Conservation (phyloP, 140 eudicot species). For the Senecio squalidus region DNA sequence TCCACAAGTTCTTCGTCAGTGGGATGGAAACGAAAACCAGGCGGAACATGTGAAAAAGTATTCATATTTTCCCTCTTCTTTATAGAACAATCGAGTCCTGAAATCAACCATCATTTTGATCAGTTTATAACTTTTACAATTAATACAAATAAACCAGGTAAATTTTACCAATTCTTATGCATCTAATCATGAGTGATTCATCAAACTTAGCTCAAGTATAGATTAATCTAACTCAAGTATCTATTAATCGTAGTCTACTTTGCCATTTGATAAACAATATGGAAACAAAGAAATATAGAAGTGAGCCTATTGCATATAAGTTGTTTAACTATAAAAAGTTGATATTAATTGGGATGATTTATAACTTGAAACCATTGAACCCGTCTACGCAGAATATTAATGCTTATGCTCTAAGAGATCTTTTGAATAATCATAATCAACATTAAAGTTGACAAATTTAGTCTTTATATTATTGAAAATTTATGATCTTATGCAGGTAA, state of each 20-base stretch:
- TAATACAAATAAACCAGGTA: not conserved
- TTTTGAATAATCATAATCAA: not conserved
- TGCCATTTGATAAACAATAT: not conserved
- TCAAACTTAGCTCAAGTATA: no score
- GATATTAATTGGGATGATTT: no score
- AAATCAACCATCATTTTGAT: conserved; percentile 13
- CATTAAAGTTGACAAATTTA: not conserved
- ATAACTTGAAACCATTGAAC: not conserved
- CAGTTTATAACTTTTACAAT: conserved; percentile 13
- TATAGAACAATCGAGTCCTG: conserved; percentile 22
- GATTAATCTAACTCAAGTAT: not conserved
- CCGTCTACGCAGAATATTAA: not conserved
- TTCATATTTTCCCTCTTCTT: conserved; percentile 32
- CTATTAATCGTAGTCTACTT: not conserved
- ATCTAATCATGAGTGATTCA: not conserved
- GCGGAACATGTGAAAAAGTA: conserved; percentile 67
- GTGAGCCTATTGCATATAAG: not conserved
- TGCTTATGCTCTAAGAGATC: not conserved
- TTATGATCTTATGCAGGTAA: not conserved
- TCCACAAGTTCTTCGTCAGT: conserved; percentile 87
- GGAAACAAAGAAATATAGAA: not conserved
- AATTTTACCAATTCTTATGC: not conserved
- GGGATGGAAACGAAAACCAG: conserved; percentile 88
- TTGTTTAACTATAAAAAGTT: not conserved
- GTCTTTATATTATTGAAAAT: not conserved